Evolutionary conservation across 192 early-diverging fungal genomes (phyloP).

Genomic region (Mortierella antarctica): DNA sequence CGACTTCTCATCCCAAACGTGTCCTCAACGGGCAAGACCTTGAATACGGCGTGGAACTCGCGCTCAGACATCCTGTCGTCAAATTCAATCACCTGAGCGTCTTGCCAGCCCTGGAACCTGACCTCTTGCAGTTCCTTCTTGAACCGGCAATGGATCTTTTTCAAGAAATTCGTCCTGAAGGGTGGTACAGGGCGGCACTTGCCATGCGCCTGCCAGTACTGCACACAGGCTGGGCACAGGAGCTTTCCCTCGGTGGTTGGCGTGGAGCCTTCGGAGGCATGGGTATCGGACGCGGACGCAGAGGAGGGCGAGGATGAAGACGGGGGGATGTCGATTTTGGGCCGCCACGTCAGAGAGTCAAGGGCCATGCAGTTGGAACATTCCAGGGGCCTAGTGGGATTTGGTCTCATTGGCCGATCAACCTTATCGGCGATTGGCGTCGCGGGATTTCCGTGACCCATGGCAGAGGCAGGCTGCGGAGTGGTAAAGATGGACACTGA

Average conservation of each 20-base stretch:
- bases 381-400: constrained; percentile 10
- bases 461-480: too few species aligned
- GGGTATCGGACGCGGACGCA: not conserved
- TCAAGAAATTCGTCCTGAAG: constrained; percentile 32
- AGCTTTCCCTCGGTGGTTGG: not conserved
- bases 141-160: constrained; percentile 41
- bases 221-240: constrained; percentile 17
- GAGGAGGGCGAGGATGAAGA: not conserved
- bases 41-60: constrained; percentile 25
- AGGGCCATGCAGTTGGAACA: constrained; percentile 29
- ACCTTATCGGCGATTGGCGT: not conserved
- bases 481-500: not conserved
- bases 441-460: too few species aligned
- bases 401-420: not conserved
- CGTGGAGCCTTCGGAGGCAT: not conserved
- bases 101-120: constrained; percentile 48
- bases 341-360: constrained; percentile 13
- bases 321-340: not conserved
- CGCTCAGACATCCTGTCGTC: constrained; percentile 21
- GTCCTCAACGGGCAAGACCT: not conserved
- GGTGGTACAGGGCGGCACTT: constrained; percentile 28
- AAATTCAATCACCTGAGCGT: constrained; percentile 38
- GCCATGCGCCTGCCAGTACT: constrained; percentile 20
- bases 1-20: not conserved
- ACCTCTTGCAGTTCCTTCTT: constrained; percentile 31